Percentiles rank a stretch among this genome's conserved stretches.
Conservation (phyloP, 2,329 filamentous ascomycete genomes). For the Fusarium protoensiforme region DNA sequence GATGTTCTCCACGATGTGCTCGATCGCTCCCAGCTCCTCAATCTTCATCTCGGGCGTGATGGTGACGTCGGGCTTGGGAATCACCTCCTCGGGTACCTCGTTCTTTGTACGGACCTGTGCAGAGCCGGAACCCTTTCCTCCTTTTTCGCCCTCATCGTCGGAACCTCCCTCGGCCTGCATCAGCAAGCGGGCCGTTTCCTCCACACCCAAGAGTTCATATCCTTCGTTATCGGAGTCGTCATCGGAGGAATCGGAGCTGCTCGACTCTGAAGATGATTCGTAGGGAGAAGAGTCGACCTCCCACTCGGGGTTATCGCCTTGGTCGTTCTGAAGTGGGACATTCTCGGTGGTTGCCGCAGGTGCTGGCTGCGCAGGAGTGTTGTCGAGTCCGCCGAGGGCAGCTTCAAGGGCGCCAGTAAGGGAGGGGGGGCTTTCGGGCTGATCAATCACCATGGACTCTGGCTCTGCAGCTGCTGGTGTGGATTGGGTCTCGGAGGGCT, state of each 20-base stretch:
- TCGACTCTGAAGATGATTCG: slow-evolving; percentile 72
- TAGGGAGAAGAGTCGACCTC: slow-evolving; percentile 83
- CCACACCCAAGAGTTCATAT: slow-evolving; percentile 80
- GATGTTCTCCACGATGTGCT: slow-evolving; percentile 82
- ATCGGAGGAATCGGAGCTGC: slow-evolving; percentile 68
- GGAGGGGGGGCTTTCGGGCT: slow-evolving; percentile 49
- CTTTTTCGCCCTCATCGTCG: slow-evolving; percentile 76
- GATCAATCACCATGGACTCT: slow-evolving; percentile 51
- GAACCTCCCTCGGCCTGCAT: slow-evolving; percentile 86
- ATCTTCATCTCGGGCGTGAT: slow-evolving; percentile 83
- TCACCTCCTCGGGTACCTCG: slow-evolving; percentile 72
- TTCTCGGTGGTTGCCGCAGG: slow-evolving; percentile 16
- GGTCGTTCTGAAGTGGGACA: slow-evolving; percentile 46
- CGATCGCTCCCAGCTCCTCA: slow-evolving; percentile 77
- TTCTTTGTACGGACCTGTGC: slow-evolving; percentile 81
- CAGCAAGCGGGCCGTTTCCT: slow-evolving; percentile 84
- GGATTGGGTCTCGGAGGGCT: slow-evolving; percentile 10
- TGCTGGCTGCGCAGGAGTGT: slow-evolving; percentile 25
- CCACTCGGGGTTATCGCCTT: slow-evolving; percentile 77
- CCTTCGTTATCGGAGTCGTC: slow-evolving; percentile 69
- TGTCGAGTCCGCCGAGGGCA: slow-evolving; percentile 53
- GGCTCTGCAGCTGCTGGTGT: slow-evolving; percentile 35
- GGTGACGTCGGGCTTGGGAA: slow-evolving; percentile 81
- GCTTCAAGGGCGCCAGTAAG: slow-evolving; percentile 58
- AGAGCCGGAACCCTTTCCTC: slow-evolving; percentile 51